Evolutionary conservation across 768 basidiomycete species (phyloP).

Genomic region (Lanmaoa pseudosensibilis): DNA sequence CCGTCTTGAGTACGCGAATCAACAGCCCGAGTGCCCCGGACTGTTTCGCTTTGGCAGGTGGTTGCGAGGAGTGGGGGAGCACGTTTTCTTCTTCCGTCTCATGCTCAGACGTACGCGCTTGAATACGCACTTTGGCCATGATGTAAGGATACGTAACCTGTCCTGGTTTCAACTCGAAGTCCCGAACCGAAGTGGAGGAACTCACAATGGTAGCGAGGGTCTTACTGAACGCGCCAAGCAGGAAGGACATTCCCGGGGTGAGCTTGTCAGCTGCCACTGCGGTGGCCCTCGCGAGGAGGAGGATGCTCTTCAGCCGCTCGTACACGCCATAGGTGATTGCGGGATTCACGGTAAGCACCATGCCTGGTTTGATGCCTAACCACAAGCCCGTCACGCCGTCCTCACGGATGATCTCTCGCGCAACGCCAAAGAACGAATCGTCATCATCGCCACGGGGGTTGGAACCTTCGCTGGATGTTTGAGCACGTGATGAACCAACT

Average conservation of each 20-base stretch:
- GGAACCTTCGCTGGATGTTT: neutral
- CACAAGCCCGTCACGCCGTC: slow-evolving; percentile 88
- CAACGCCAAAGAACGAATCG: slow-evolving; percentile 79
- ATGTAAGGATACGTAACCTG: slow-evolving; percentile 95
- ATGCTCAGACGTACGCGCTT: slow-evolving; percentile 69
- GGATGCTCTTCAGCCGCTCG: slow-evolving; percentile 81
- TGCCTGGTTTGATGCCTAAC: slow-evolving; percentile 87
- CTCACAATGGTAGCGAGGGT: slow-evolving; percentile 91
- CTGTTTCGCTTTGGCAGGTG: slow-evolving; percentile 41
- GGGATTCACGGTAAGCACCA: slow-evolving; percentile 96
- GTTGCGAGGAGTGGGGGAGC: neutral
- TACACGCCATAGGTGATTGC: slow-evolving; percentile 97
- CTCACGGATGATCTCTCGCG: slow-evolving; percentile 82
- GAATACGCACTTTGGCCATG: slow-evolving; percentile 95
- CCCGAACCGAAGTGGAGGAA: neutral
- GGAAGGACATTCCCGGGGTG: slow-evolving; percentile 75
- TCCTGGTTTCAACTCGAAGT: neutral
- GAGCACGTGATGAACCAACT: slow-evolving; percentile 49
- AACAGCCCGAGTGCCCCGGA: slow-evolving; percentile 80
- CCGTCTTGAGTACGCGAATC: slow-evolving; percentile 61
- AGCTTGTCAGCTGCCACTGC: slow-evolving; percentile 56
- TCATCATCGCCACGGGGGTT: slow-evolving; percentile 31
- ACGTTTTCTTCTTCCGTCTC: slow-evolving; percentile 37
- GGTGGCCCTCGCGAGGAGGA: slow-evolving; percentile 55
- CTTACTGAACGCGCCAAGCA: slow-evolving; percentile 91